phyloP scores from a whole-genome alignment of 1,284 basidiomycete genomes.

The Cutaneotrichosporon sp. region DNA sequence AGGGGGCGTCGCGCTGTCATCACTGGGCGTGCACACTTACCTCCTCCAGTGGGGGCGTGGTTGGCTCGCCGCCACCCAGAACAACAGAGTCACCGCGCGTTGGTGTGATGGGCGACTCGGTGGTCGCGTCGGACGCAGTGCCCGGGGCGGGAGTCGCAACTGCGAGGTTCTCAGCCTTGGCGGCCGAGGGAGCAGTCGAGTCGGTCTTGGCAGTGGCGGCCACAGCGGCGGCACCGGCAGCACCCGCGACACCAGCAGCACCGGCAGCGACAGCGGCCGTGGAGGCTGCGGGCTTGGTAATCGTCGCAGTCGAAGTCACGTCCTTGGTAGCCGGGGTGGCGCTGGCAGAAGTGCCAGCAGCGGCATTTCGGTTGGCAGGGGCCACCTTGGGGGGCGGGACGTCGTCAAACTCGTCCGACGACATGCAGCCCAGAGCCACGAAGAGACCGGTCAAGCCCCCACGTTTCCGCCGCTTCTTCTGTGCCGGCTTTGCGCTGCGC shows the following conservation, averaged over 20 bases:
- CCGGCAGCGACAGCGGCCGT: not conserved
- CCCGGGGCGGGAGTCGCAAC: conserved; percentile 7
- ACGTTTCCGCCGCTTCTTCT: conserved; percentile 47
- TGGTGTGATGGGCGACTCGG: not conserved
- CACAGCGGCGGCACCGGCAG: conserved; percentile 3
- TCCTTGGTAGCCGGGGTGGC: conserved; percentile 7
- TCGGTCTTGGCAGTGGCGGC: not conserved
- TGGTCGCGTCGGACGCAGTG: not conserved
- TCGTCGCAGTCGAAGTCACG: not conserved
- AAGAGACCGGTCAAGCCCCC: conserved; percentile 44
- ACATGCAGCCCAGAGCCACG: conserved; percentile 45
- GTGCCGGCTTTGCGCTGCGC: conserved; percentile 8
- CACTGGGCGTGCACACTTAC: conserved; percentile 25
- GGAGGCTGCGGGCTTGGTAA: not conserved
- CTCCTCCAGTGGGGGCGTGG: conserved; percentile 42
- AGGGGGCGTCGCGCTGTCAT: not conserved
- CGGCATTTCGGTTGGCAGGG: not conserved
- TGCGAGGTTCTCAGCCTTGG: not conserved
- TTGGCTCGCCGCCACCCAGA: conserved; percentile 28
- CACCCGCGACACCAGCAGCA: conserved; percentile 5
- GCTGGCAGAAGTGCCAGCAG: conserved; percentile 2
- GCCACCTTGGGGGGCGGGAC: conserved; percentile 24
- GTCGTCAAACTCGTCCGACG: conserved; percentile 48
- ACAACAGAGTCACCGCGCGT: conserved; percentile 1
- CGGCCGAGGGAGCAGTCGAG: not conserved